phyloP scores from a whole-genome alignment of 2,329 filamentous ascomycete genomes.

The Ilyonectria destructans region DNA sequence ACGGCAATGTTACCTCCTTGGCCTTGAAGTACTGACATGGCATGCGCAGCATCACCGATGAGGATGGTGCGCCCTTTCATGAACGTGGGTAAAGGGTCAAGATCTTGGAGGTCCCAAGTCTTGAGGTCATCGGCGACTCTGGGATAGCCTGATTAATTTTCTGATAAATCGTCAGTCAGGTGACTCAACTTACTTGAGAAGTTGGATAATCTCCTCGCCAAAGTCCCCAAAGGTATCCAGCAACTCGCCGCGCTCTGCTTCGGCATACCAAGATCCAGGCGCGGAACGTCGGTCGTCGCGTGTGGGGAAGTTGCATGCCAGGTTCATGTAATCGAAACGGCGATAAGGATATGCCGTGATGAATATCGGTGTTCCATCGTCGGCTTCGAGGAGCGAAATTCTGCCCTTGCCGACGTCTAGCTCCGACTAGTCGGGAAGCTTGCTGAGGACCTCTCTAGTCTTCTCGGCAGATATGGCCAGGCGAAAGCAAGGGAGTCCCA shows the following conservation, averaged over 20 bases:
- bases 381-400: constrained; percentile 19
- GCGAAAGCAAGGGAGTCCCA: constrained; percentile 28
- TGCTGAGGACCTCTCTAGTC: constrained; percentile 13
- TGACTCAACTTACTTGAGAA: constrained; percentile 1
- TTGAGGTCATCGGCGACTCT: constrained; percentile 25
- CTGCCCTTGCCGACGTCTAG: constrained; percentile 13
- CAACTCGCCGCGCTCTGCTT: constrained; percentile 19
- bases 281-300: constrained; percentile 16
- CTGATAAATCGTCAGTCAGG: no score
- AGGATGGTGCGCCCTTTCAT: constrained; percentile 10
- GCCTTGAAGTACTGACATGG: constrained; percentile 18
- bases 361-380: constrained; percentile 23
- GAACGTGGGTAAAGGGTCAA: constrained; percentile 18
- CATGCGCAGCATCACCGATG: constrained; percentile 24
- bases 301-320: constrained; percentile 24
- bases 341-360: constrained; percentile 22
- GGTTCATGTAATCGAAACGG: constrained; percentile 24
- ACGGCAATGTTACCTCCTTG: constrained; percentile 26
- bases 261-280: constrained; percentile 17
- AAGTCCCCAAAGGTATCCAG: constrained; percentile 24
- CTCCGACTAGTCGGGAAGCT: constrained; percentile 24
- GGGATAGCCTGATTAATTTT: not conserved
- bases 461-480: constrained; percentile 14
- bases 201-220: constrained; percentile 13
- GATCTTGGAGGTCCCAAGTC: constrained; percentile 27